Evolutionary conservation across 2,329 filamentous ascomycete species (phyloP), one percentile per base, ranked within the genome.

Genomic region (Aspergillus pseudonomiae): DNA sequence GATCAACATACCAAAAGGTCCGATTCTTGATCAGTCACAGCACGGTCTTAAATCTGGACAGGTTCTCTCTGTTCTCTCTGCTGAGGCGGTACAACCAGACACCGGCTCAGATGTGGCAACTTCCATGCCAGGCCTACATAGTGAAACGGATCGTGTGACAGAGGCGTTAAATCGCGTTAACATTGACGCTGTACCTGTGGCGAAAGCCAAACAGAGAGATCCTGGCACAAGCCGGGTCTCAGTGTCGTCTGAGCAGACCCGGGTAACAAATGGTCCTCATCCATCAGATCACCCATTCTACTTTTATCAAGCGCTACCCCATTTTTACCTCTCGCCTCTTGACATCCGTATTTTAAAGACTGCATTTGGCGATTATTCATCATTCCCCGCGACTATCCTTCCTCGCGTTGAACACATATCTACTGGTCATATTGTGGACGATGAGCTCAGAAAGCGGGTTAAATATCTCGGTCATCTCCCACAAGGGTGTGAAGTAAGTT

Each of bases 321-420:
- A 97, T 71, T 91, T 96, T 56, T 97, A 97, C 71, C 85, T 97
- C 4, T 96, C 93, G 0, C 90, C 94, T 0, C 84, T 97, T 39
- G 94, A 97, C 74, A 97, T 97, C 65, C 89, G 94, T 57, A 97
- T 97, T 65, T 82, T 97, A 36, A 96, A 96, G 79, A 88, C 92
- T 2, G 92, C 93, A 52, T 97, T 95, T 73, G 93, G 92, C 3
- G 86, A 90, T 24, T 97, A 95, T 75, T 86, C 89, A 2, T 82
- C 86, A 11, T 96, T 97, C 70, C 94, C 94, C 0, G 91, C 93
- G 0, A 94, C 92, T 0, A 89, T 97, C 19, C 83, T 97, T 11
- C 94, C 94, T 0, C 88, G 92, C 5, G 91, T 97, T 3, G 94
- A 97, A 76, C 92, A 93, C 71, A 91, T 97, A 32, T 95, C 92